Percentiles rank a stretch among this genome's conserved stretches.
These are phyloP conservation scores for Carex scoparia DNA, from an alignment of 176 grass and related monocot species.

Conservation along the genomic window DNA sequence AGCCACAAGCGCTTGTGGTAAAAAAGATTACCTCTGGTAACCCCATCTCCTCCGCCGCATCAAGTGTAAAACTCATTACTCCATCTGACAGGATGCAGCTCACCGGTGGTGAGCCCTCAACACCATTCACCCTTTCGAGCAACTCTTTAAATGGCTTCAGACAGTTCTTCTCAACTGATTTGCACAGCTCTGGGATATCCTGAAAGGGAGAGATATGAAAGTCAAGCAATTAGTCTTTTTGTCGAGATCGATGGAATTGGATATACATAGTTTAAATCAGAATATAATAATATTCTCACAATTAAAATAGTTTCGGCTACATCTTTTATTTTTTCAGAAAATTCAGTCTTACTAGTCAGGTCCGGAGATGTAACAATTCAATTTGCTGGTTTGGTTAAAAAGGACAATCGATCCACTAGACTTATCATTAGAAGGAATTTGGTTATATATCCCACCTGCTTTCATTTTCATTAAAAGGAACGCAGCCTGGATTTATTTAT, in stretches of 20 bases:
- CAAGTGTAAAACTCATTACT: conserved; percentile 38
- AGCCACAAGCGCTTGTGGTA: conserved; percentile 35
- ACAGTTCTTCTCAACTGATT: conserved; percentile 23
- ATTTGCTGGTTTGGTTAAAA: no score
- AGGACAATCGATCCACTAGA: no score
- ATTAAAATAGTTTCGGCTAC: not conserved
- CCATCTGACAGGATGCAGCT: conserved; percentile 45
- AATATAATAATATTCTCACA: not conserved
- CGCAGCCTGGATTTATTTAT: no score
- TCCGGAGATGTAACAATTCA: no score
- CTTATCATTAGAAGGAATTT: no score
- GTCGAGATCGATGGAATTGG: not conserved
- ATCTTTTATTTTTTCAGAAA: not conserved
- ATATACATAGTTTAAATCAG: not conserved
- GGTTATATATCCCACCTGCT: no score
- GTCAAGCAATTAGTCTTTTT: not conserved
- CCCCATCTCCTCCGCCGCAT: conserved; percentile 37
- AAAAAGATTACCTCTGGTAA: conserved; percentile 40
- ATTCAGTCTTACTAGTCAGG: no score
- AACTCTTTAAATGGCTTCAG: conserved; percentile 28
- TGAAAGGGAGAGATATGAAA: not conserved
- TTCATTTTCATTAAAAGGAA: no score
- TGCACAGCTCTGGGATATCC: conserved; percentile 28
- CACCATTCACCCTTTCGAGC: conserved; percentile 21
- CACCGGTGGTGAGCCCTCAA: conserved; percentile 22